Evolutionary conservation across 2,329 filamentous ascomycete genomes (phyloP), one percentile per base, ranked within the genome.

Genomic region (Capronia epimyces): DNA sequence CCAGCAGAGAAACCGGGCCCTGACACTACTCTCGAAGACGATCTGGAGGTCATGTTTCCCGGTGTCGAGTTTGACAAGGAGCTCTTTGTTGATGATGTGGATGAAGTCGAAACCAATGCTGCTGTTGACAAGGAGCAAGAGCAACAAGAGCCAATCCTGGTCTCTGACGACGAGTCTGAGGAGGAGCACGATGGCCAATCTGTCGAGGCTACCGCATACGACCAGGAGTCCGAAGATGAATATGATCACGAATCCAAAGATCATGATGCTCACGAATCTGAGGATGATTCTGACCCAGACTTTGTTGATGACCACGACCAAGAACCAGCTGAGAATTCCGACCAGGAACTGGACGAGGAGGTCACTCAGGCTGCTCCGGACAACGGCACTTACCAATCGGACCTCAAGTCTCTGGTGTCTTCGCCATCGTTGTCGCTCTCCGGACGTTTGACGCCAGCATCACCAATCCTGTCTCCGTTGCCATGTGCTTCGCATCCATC

Each of bases 351-450:
- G 24, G 29, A 43, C 20, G 53, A 49, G 40, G 34, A 20, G 20
- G 25, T 45, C 20, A 24, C 34, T 32, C 41, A 54, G 43, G 36
- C 46, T 49, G 47, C 41, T 13, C 43, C 39, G 43, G 47, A 49
- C 32, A 27, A 27, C 10, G 24, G 24, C 24, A 10, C 24, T 27
- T 10, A 10, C 10, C 24, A 10, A 27, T 5, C 24, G 10, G 10
- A 10, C 24, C 10, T 5, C 24, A 27, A 27, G 5, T 27, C 24
- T 27, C 24, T 5, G 5, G 24, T 27, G 5, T 27, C 24, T 27
- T 10, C 24, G 24, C 24, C 24, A 5, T 10, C 10, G 5, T 27
- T 27, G 24, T 6, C 3, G 7, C 7, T 12, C 7, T 10, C 7
- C 29, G 29, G 7, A 3, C 29, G 29, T 7, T 3, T 32, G 29